phyloP scores from a whole-genome alignment of 2,329 filamentous ascomycete genomes.

The Ascochyta pisi region DNA sequence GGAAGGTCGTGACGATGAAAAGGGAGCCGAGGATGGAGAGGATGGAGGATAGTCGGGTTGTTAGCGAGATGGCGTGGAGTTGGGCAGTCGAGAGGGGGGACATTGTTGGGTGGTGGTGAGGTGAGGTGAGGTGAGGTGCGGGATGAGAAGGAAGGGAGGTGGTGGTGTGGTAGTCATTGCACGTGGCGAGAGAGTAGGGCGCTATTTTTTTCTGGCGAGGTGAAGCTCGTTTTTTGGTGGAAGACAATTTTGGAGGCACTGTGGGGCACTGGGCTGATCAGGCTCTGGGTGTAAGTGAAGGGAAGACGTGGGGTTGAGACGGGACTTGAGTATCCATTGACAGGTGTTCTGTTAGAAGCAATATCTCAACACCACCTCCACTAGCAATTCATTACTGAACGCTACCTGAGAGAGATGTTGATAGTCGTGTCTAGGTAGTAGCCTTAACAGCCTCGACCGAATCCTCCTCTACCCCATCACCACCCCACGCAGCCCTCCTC shows the following conservation, averaged over 20 bases:
- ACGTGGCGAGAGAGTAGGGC: not conserved
- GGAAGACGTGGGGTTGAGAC: not conserved
- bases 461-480: no score
- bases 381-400: no score
- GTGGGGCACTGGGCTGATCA: not conserved
- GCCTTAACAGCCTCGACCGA: no score
- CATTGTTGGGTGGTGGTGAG: not conserved
- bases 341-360: no score
- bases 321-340: not conserved
- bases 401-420: no score
- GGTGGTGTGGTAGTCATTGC: not conserved
- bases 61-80: conserved; percentile 59
- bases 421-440: no score
- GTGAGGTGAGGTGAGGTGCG: no score
- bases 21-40: conserved; percentile 74
- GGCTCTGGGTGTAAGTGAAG: not conserved
- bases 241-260: not conserved
- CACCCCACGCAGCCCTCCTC: no score
- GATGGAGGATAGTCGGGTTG: conserved; percentile 73
- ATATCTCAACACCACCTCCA: no score
- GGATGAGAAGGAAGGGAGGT: no score
- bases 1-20: conserved; percentile 76
- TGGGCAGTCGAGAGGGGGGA: not conserved
- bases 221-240: no score
- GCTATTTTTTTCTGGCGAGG: no score